Percentiles rank a stretch among this genome's conserved stretches.
phyloP scores from a whole-genome alignment of 176 grass and related monocot genomes.

The Cenchrus fungigraminus region DNA sequence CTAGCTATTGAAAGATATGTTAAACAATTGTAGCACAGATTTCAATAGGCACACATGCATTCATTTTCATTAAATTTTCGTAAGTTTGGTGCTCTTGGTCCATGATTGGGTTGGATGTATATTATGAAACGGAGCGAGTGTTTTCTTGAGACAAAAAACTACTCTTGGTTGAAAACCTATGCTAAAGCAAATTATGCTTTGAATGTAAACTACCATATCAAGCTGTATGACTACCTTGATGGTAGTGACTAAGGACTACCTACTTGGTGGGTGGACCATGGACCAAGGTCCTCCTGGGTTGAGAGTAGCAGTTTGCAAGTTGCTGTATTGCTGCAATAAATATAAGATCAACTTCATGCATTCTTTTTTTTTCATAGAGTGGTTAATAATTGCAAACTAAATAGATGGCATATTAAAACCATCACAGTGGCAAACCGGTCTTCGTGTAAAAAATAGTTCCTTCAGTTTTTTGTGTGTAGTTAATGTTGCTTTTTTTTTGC shows the following conservation, averaged over 20 bases:
- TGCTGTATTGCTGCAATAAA: background rate
- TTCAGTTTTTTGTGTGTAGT: slow-evolving; percentile 9
- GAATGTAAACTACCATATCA: background rate
- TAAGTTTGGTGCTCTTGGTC: background rate
- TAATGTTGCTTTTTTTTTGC: slow-evolving; percentile 15
- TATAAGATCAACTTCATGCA: background rate
- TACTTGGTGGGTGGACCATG: background rate
- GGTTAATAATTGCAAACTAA: background rate
- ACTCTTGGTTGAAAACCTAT: background rate
- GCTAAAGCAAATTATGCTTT: background rate
- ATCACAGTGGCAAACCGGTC: background rate
- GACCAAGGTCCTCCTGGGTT: slow-evolving; percentile 4
- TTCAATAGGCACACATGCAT: background rate
- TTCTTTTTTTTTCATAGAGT: background rate
- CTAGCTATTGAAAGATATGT: background rate
- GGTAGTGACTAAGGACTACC: background rate
- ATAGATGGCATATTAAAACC: slow-evolving; percentile 1
- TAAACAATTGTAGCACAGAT: background rate
- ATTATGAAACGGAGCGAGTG: background rate
- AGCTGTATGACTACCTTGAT: background rate
- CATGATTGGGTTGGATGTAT: background rate
- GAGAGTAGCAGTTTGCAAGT: background rate
- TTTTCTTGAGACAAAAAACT: background rate
- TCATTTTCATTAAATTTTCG: background rate
- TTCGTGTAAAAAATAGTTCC: background rate